Percentiles rank a stretch among this genome's conserved stretches.
Evolutionary conservation across 192 early-diverging fungal genomes (phyloP).

Genomic region (Coemansia brasiliensis): DNA sequence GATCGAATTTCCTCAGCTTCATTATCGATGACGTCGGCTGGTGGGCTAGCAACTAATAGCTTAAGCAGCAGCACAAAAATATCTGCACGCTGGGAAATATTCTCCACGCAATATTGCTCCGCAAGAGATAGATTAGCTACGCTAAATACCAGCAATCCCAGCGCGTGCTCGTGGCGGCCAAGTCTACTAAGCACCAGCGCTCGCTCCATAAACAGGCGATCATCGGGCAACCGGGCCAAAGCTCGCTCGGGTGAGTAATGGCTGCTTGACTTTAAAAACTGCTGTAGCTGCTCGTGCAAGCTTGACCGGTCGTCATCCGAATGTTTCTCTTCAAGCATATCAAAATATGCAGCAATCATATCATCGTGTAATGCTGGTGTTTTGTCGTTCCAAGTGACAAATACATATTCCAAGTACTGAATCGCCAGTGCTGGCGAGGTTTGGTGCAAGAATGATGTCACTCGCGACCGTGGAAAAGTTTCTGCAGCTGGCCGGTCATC

Average conservation of each 20-base stretch:
- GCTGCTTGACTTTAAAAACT: constrained; percentile 69
- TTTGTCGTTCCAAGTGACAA: constrained; percentile 67
- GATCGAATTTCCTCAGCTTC: constrained; percentile 26
- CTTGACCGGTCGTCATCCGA: background rate
- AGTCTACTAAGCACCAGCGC: constrained; percentile 78
- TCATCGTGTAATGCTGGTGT: constrained; percentile 76
- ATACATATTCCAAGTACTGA: constrained; percentile 79
- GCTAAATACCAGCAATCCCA: constrained; percentile 80
- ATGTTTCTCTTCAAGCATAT: constrained; percentile 54
- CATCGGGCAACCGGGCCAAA: constrained; percentile 70
- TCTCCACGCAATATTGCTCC: constrained; percentile 65
- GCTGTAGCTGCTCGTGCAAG: constrained; percentile 51
- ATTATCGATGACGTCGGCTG: constrained; percentile 29
- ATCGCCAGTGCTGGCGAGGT: constrained; percentile 67
- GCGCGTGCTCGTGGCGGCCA: constrained; percentile 82
- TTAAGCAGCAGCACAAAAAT: constrained; percentile 45
- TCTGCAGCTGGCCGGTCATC: constrained; percentile 59
- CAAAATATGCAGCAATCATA: constrained; percentile 77
- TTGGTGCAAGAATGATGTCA: constrained; percentile 68
- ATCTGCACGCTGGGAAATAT: constrained; percentile 24
- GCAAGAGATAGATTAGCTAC: constrained; percentile 58
- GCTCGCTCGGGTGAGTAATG: constrained; percentile 76
- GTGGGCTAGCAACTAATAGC: constrained; percentile 30
- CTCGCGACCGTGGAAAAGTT: constrained; percentile 60
- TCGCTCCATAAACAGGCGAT: constrained; percentile 81